A percentile compares a stretch with the other conserved stretches of the same genome.
These are phyloP conservation scores for Flueggea neowawraea DNA, from an alignment of 441 rosid species.

Conservation along the genomic window DNA sequence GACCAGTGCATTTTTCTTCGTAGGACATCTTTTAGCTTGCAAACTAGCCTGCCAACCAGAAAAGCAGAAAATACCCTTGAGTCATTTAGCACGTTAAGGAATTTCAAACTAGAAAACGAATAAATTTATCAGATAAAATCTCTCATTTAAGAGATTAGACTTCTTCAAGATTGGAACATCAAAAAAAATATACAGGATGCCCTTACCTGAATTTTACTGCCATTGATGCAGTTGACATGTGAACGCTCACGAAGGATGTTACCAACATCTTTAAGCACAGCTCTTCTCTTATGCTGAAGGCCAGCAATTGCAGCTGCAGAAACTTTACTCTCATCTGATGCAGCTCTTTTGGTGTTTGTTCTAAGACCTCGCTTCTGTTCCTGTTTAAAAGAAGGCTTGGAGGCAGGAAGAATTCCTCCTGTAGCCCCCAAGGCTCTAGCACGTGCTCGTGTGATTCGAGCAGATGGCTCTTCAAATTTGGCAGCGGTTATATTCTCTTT, in stretches of 20 bases:
- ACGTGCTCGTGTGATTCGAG: slow-evolving; percentile 66
- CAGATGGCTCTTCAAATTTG: slow-evolving; percentile 31
- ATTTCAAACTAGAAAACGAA: not conserved
- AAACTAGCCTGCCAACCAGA: slow-evolving; percentile 35
- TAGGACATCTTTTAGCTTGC: slow-evolving; percentile 31
- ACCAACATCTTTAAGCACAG: slow-evolving; percentile 71
- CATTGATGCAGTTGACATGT: slow-evolving; percentile 30
- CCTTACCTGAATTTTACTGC: slow-evolving; percentile 45
- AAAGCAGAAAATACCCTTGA: slow-evolving; percentile 7
- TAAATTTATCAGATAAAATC: not conserved
- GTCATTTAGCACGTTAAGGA: slow-evolving; percentile 1
- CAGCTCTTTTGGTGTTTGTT: slow-evolving; percentile 41
- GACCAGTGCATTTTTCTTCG: slow-evolving; percentile 29
- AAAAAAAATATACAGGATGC: not conserved
- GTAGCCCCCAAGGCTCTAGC: slow-evolving; percentile 56
- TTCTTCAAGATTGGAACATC: not conserved
- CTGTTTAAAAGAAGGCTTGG: slow-evolving; percentile 57
- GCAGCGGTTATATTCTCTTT: slow-evolving; percentile 46
- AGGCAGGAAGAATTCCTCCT: slow-evolving; percentile 39
- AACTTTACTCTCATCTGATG: slow-evolving; percentile 39
- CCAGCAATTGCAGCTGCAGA: slow-evolving; percentile 25
- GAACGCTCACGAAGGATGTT: slow-evolving; percentile 35
- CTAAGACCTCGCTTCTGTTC: slow-evolving; percentile 40
- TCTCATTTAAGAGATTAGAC: too few species aligned
- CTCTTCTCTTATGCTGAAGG: slow-evolving; percentile 69